Percentiles rank a stretch among this genome's conserved stretches.
phyloP scores from a whole-genome alignment of 768 basidiomycete species.

The Lentinula edodes region DNA sequence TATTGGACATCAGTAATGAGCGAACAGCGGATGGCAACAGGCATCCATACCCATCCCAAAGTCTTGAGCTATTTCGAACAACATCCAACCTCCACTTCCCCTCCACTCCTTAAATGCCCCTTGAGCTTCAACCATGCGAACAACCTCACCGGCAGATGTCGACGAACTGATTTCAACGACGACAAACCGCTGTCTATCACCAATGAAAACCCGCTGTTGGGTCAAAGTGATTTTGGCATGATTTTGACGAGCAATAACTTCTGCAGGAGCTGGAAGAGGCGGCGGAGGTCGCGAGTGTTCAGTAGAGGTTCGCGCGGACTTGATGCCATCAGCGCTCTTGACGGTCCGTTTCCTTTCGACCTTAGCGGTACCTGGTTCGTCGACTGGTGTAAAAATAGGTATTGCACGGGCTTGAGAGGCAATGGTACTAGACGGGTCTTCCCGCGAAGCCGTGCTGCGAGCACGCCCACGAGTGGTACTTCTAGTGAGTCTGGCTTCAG shows the following conservation, averaged over 20 bases:
- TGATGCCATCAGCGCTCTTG: slow-evolving; percentile 6
- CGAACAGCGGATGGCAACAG: slow-evolving; percentile 3
- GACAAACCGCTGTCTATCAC: slow-evolving; percentile 69
- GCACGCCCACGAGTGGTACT: slow-evolving; percentile 28
- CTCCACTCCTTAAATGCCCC: slow-evolving; percentile 59
- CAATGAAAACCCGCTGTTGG: slow-evolving; percentile 75
- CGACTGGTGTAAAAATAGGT: background rate
- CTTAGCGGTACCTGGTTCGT: background rate
- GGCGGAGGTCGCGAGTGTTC: slow-evolving; percentile 10
- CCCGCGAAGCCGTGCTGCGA: slow-evolving; percentile 10
- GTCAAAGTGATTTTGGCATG: slow-evolving; percentile 11
- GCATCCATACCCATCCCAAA: slow-evolving; percentile 78
- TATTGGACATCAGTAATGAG: slow-evolving; percentile 8
- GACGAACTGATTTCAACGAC: slow-evolving; percentile 62
- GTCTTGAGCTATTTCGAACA: slow-evolving; percentile 87
- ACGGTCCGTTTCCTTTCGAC: slow-evolving; percentile 4
- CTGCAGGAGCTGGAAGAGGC: slow-evolving; percentile 29
- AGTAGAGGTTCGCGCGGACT: slow-evolving; percentile 19
- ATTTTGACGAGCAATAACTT: slow-evolving; percentile 21
- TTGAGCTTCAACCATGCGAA: slow-evolving; percentile 58
- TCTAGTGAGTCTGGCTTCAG: slow-evolving; percentile 26
- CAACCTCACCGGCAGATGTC: slow-evolving; percentile 71
- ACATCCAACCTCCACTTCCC: slow-evolving; percentile 73
- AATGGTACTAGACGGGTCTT: background rate
- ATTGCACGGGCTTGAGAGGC: background rate